These are phyloP conservation scores for Rubia occidens DNA, from an alignment of 305 asterid genomes.

Conservation along the genomic window DNA sequence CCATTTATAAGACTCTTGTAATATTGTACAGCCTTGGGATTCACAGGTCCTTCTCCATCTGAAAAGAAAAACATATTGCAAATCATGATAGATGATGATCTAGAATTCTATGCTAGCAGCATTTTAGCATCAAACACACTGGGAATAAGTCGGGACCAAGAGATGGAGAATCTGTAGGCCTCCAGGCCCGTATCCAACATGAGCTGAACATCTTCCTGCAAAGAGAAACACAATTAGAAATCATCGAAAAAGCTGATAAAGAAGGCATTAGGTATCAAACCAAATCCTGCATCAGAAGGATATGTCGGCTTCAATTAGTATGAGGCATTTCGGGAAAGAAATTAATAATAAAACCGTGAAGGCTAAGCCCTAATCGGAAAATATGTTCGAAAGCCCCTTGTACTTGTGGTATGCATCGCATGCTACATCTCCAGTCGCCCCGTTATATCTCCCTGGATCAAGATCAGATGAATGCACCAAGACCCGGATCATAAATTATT, in stretches of 20 bases:
- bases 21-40: slow-evolving; percentile 35
- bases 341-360: too few relatives aligned
- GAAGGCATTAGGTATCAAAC: not conserved
- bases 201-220: slow-evolving; percentile 29
- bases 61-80: slow-evolving; percentile 9
- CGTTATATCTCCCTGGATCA: slow-evolving; percentile 25
- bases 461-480: not conserved
- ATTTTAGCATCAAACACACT: slow-evolving; percentile 21
- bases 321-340: not conserved
- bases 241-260: not conserved
- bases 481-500: not conserved
- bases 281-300: too few relatives aligned
- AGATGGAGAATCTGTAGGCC: slow-evolving; percentile 30
- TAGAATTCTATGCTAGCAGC: not conserved
- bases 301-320: too few relatives aligned
- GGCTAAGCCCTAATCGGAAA: too few relatives aligned
- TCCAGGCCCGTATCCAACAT: slow-evolving; percentile 27
- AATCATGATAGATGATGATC: not conserved
- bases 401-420: slow-evolving; percentile 57
- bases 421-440: slow-evolving; percentile 42
- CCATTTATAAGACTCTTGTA: slow-evolving; percentile 48
- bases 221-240: not conserved
- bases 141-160: slow-evolving; percentile 40
- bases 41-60: slow-evolving; percentile 55
- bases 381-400: slow-evolving; percentile 33